Base-by-base conservation (phyloP, 2,329 filamentous ascomycete genomes). In the Fusarium dimerum region DNA sequence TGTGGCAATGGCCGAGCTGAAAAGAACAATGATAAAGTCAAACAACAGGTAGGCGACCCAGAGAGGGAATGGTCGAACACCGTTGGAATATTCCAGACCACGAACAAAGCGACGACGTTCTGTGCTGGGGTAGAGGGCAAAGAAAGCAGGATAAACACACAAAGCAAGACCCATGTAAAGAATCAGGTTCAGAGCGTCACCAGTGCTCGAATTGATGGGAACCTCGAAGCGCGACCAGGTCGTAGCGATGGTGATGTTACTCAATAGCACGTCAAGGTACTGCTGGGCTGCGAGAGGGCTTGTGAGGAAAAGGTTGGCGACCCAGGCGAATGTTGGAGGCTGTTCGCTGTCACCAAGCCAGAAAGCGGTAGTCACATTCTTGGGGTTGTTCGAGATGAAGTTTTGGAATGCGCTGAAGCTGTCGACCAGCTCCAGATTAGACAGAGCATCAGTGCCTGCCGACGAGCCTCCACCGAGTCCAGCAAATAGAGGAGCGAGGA, bases 71-170 rank as follows among this genome's bases (percentile, higher is more conserved):
- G 89, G 87, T 12, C 89, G 81, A 29, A 96, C 91, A 43, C 92
- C 92, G 66, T 96, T 97, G 48, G 90, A 95, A 72, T 96, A 97
- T 70, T 97, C 88, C 30, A 97, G 76, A 15, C 89, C 88, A 47
- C 92, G 84, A 20, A 97, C 90, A 58, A 91, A 88, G 45, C 85
- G 78, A 11, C 91, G 76, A 26, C 91, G 82, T 70, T 97, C 92
- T 29, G 89, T 77, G n/a, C 90, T 96, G 0, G 91, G 90, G 66
- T 97, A 97, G 5, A 97, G 76, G 0, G 89, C 84, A 63, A 96
- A 95, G 76, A 97, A 92, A 13, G 88, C 90, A 1, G 92, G 91
- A 63, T 88, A 94, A 1, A 86, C 85, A 7, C 83, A 80, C 71
- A 95, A 85, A 1, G 87, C 89, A 9, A 97, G 78, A 13, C 88